Evolutionary conservation across 768 basidiomycete species (phyloP).

Genomic region (Tricholoma sp.): DNA sequence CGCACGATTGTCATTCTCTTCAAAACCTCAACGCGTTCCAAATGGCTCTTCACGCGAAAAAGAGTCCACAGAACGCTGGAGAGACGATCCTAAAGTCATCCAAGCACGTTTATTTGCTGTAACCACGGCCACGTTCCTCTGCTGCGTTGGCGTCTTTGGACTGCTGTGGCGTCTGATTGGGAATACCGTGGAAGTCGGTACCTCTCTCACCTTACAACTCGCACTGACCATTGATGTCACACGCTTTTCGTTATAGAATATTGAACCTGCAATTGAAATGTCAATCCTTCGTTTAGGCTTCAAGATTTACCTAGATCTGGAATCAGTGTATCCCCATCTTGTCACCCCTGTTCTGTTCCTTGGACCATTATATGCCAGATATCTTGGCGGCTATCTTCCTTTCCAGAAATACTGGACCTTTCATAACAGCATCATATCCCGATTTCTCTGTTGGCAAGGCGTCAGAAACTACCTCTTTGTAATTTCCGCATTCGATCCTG

Average conservation of each 20-base stretch:
- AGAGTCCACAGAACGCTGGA: conserved; percentile 44
- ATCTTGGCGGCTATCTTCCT: conserved; percentile 43
- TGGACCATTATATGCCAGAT: conserved; percentile 68
- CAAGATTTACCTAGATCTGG: conserved; percentile 13
- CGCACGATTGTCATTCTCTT: conserved; percentile 49
- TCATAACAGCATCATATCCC: conserved; percentile 29
- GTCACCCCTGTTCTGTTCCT: conserved; percentile 70
- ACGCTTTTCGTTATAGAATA: conserved; percentile 8
- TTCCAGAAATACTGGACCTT: conserved; percentile 49
- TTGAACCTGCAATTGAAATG: conserved; percentile 19
- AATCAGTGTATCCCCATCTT: conserved; percentile 42
- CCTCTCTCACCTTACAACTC: not conserved
- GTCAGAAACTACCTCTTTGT: conserved; percentile 64
- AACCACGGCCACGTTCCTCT: conserved; percentile 51
- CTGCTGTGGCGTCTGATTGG: conserved; percentile 31
- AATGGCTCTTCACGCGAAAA: conserved; percentile 24
- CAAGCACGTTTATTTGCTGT: conserved; percentile 72
- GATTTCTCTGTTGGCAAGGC: conserved; percentile 51
- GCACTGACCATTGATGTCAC: no score
- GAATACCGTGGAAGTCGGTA: conserved; percentile 16
- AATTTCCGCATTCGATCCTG: not conserved
- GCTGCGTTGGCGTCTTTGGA: conserved; percentile 46
- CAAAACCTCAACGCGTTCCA: conserved; percentile 20
- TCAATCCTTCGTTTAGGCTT: conserved; percentile 40
- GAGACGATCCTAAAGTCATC: conserved; percentile 86